These are phyloP conservation scores for Mycena venus DNA, from an alignment of 768 basidiomycete species.

Conservation along the genomic window DNA sequence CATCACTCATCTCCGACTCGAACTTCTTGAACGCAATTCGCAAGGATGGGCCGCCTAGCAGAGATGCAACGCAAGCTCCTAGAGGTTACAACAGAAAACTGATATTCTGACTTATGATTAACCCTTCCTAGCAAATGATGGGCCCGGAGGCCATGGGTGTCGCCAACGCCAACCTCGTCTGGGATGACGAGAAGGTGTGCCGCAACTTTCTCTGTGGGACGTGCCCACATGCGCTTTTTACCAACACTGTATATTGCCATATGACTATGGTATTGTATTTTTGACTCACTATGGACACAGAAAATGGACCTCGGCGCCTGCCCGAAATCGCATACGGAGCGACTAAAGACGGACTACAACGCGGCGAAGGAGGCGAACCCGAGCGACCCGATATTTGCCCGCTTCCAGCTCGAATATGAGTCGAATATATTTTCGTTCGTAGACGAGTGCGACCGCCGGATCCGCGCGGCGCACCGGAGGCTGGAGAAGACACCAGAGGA, in stretches of 20 bases:
- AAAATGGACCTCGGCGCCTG: conserved; percentile 99
- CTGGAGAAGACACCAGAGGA: conserved; percentile 99
- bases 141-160: conserved; percentile 99
- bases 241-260: conserved; percentile 87
- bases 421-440: conserved; percentile 96
- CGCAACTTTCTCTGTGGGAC: conserved; percentile 97
- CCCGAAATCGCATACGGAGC: conserved; percentile 95
- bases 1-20: neutral
- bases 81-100: conserved; percentile 49
- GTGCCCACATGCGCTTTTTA: conserved; percentile 98
- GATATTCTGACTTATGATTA: conserved; percentile 58
- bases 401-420: conserved; percentile 97
- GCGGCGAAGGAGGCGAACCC: conserved; percentile 83
- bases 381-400: conserved; percentile 82
- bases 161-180: conserved; percentile 90
- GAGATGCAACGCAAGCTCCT: conserved; percentile 97
- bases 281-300: conserved; percentile 53
- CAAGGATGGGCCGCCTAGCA: conserved; percentile 91
- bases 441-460: conserved; percentile 97
- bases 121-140: conserved; percentile 93
- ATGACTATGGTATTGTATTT: neutral
- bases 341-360: conserved; percentile 91
- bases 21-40: conserved; percentile 15
- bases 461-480: conserved; percentile 92
- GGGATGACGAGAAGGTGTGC: conserved; percentile 98